These are phyloP conservation scores for Tanacetum coccineum DNA, from an alignment of 129 eudicot genomes.

Conservation along the genomic window DNA sequence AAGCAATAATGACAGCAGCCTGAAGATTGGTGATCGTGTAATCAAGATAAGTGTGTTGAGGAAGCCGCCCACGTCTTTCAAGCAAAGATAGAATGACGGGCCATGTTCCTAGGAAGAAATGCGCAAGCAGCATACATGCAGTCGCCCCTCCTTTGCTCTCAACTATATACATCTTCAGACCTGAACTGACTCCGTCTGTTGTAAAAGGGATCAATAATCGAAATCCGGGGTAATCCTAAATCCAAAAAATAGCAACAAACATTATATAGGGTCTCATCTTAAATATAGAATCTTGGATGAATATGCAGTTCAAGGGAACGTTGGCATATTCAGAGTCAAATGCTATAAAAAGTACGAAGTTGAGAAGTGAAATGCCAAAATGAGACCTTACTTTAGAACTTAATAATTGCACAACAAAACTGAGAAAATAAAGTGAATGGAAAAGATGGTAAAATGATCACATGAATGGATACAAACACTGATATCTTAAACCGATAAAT, in stretches of 20 bases:
- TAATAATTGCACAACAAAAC: neutral
- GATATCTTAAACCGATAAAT: neutral
- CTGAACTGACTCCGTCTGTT: neutral
- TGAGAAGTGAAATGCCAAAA: neutral
- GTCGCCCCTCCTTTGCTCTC: constrained; percentile 17
- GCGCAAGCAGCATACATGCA: constrained; percentile 9
- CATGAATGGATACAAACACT: neutral
- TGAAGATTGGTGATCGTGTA: constrained; percentile 13
- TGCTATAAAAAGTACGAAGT: neutral
- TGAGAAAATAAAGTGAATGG: neutral
- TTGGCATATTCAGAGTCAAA: neutral
- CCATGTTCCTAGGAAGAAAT: constrained; percentile 17
- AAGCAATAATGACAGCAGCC: constrained; percentile 15
- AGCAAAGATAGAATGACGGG: constrained; percentile 14
- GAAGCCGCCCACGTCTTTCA: constrained; percentile 17
- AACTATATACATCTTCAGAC: constrained; percentile 10
- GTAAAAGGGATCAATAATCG: neutral
- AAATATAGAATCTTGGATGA: neutral
- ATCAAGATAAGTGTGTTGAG: constrained; percentile 24
- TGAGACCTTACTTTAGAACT: too few species aligned
- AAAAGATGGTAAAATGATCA: constrained; percentile 1
- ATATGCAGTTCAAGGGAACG: neutral
- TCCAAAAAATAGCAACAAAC: neutral
- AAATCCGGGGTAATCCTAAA: neutral
- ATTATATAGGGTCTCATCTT: neutral